phyloP scores from a whole-genome alignment of 2,329 filamentous ascomycete species.

The Neopestalotiopsis sp. region DNA sequence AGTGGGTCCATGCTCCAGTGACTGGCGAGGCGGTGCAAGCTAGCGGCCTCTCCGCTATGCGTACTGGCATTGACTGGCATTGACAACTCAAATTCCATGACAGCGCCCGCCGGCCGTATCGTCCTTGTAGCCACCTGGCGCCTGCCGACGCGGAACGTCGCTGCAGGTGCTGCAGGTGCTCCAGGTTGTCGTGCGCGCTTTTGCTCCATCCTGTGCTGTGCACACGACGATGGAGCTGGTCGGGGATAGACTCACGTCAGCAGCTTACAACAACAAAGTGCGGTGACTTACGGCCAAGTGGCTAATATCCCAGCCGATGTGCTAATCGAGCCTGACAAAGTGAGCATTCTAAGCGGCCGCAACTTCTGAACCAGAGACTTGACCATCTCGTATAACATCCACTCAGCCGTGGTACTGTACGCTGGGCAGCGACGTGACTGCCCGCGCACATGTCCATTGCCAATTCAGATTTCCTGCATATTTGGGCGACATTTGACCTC shows the following conservation, averaged over 20 bases:
- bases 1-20: slow-evolving; percentile 7
- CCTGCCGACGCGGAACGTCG: background rate
- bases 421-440: background rate
- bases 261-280: background rate
- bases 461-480: background rate
- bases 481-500: background rate
- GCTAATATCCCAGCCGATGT: background rate
- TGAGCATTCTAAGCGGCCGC: background rate
- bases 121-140: background rate
- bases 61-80: background rate
- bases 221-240: background rate
- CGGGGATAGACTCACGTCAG: background rate
- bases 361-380: background rate
- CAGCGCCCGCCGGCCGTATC: background rate
- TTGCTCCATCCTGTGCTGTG: background rate
- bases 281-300: background rate
- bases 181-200: background rate
- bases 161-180: too few relatives aligned
- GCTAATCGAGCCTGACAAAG: background rate
- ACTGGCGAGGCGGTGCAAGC: slow-evolving; percentile 9
- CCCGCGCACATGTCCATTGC: background rate
- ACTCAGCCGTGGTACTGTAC: background rate
- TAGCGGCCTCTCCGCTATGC: background rate
- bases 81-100: background rate
- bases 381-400: background rate